These are phyloP conservation scores for Aspergillus pseudoterreus DNA, from an alignment of 2,329 filamentous ascomycete species.

Conservation along the genomic window DNA sequence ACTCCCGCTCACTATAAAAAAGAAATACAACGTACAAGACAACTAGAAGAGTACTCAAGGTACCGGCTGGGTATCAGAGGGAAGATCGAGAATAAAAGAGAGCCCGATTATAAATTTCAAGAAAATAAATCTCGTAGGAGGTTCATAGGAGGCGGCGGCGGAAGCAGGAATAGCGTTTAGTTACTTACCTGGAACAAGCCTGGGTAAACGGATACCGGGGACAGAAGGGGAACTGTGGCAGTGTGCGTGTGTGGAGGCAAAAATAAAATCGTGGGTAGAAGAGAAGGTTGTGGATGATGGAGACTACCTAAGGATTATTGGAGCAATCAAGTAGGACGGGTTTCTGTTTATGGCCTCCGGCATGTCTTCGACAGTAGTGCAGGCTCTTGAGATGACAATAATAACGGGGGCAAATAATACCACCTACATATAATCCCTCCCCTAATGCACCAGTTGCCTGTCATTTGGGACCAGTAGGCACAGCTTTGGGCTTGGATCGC, in stretches of 20 bases:
- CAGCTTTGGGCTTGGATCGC: neutral
- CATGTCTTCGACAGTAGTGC: constrained; percentile 16
- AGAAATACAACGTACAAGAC: neutral
- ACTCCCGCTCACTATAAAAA: neutral
- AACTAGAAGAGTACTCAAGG: no score
- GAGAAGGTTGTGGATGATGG: constrained; percentile 13
- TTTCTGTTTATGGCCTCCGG: constrained; percentile 24
- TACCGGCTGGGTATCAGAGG: no score
- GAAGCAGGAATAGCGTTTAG: constrained; percentile 5
- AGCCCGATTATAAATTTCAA: no score
- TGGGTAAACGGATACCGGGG: neutral
- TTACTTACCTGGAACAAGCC: neutral
- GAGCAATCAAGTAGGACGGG: constrained; percentile 12
- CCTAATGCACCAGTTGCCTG: constrained; percentile 5
- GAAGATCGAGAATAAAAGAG: no score
- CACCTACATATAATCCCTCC: constrained; percentile 1
- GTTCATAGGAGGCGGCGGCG: neutral
- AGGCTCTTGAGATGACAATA: constrained; percentile 8
- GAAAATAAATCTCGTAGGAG: no score
- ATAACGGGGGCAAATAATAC: neutral
- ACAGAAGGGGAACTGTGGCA: constrained; percentile 19
- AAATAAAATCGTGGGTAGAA: neutral
- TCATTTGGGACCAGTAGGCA: constrained; percentile 6
- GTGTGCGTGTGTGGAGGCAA: constrained; percentile 21
- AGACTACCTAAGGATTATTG: constrained; percentile 11